Conservation (phyloP, 73 alveolate species). For the Stentor coeruleus region DNA sequence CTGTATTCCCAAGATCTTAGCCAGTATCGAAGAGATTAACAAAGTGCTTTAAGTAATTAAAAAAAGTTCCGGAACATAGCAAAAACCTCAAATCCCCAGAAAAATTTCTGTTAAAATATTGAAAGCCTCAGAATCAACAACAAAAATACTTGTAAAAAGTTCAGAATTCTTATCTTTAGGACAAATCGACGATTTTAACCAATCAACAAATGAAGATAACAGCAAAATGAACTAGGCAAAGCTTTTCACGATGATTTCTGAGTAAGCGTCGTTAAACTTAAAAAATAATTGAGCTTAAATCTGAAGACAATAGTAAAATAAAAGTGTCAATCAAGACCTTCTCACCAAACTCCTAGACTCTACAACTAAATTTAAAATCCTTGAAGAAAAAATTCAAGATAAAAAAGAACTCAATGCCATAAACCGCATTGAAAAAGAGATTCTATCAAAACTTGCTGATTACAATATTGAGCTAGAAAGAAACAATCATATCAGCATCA, state of each 20-base stretch:
- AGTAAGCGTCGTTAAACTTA: background rate
- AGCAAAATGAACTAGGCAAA: background rate
- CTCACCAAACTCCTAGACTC: background rate
- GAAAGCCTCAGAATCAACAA: background rate
- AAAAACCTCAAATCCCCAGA: background rate
- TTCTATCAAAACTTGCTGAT: constrained; percentile 1
- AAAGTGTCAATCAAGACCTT: background rate
- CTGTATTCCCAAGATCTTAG: constrained; percentile 9
- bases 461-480: background rate
- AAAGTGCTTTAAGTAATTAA: background rate
- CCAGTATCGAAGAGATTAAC: background rate
- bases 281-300: no score
- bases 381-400: background rate
- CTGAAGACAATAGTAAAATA: background rate
- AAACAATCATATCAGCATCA: background rate
- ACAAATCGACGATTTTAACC: background rate
- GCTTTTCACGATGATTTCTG: background rate
- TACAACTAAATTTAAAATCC: background rate
- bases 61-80: no score
- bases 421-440: background rate
- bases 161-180: no score
- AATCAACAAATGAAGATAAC: background rate
- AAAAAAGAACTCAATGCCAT: background rate
- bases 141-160: background rate
- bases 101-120: background rate